Evolutionary conservation across 2,329 filamentous ascomycete genomes (phyloP).

Genomic region (Colletotrichum cereale): DNA sequence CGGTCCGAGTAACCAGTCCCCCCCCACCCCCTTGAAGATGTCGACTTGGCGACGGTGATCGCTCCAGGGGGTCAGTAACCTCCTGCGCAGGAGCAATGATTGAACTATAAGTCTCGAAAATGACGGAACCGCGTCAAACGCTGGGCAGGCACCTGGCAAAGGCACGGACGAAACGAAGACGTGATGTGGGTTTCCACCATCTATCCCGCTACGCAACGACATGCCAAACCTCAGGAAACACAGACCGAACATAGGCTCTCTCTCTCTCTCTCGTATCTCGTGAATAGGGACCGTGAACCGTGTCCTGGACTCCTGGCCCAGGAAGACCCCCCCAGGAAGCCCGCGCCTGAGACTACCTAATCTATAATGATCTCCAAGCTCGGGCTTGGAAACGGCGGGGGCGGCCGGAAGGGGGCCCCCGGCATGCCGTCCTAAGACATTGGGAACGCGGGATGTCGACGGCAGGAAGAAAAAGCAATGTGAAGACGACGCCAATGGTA

Average conservation of each 20-base stretch:
- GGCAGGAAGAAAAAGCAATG: slow-evolving; percentile 9
- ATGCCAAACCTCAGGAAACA: neutral
- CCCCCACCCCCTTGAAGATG: neutral
- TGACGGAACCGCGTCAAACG: slow-evolving; percentile 16
- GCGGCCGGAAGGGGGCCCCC: slow-evolving; percentile 25
- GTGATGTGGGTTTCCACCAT: neutral
- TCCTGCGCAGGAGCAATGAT: neutral
- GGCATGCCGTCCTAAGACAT: slow-evolving; percentile 4
- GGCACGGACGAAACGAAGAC: neutral
- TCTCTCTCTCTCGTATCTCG: no score
- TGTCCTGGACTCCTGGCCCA: neutral
- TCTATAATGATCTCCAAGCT: slow-evolving; percentile 30
- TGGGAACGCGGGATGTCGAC: slow-evolving; percentile 8
- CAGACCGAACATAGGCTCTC: neutral
- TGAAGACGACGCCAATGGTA: neutral
- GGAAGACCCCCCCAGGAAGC: neutral
- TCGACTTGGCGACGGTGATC: slow-evolving; percentile 16
- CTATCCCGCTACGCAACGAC: neutral
- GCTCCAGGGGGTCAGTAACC: slow-evolving; percentile 1
- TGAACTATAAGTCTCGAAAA: slow-evolving; percentile 7
- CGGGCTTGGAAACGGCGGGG: slow-evolving; percentile 25
- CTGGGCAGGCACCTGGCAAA: neutral
- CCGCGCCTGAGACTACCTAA: slow-evolving; percentile 13
- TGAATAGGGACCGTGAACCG: neutral
- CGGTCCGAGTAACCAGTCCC: neutral